A percentile compares a stretch with the other conserved stretches of the same genome.
Conservation (phyloP, 176 grass and related monocot genomes). For the Zoysia japonica region DNA sequence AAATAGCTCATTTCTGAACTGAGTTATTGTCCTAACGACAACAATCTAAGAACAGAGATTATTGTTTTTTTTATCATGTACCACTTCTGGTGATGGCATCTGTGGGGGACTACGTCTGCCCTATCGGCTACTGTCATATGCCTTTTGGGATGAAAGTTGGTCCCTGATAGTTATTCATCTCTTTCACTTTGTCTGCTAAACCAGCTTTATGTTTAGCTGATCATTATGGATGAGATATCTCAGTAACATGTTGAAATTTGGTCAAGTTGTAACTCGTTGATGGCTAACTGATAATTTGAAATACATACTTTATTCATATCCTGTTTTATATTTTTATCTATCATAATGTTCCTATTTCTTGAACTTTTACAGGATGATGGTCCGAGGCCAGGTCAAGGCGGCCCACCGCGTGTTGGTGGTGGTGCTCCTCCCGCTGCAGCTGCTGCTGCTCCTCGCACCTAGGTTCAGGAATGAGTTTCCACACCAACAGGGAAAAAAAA, state of each 20-base stretch:
- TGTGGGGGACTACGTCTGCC: conserved; percentile 42
- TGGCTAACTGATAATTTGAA: neutral
- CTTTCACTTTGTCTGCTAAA: conserved; percentile 57
- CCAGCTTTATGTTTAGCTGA: conserved; percentile 31
- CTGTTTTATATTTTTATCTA: neutral
- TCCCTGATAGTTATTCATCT: conserved; percentile 33
- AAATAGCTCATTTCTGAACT: too few species aligned
- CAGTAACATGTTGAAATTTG: neutral
- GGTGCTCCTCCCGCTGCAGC: conserved; percentile 38
- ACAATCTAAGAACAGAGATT: too few species aligned
- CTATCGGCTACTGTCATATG: conserved; percentile 25
- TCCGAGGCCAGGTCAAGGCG: conserved; percentile 36
- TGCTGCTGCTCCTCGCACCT: conserved; percentile 23
- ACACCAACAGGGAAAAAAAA: neutral
- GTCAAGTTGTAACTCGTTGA: neutral
- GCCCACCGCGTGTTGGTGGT: conserved; percentile 50
- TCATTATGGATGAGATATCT: conserved; percentile 51
- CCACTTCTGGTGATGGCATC: neutral
- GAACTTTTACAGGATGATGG: conserved; percentile 36
- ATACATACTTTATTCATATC: neutral
- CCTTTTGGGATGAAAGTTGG: conserved; percentile 45
- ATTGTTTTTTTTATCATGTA: neutral
- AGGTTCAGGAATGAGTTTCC: neutral
- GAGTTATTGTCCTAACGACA: too few species aligned
- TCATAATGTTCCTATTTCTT: neutral